Evolutionary conservation across 148 eudicot species (phyloP).

Genomic region (Rhododendron williamsianum): DNA sequence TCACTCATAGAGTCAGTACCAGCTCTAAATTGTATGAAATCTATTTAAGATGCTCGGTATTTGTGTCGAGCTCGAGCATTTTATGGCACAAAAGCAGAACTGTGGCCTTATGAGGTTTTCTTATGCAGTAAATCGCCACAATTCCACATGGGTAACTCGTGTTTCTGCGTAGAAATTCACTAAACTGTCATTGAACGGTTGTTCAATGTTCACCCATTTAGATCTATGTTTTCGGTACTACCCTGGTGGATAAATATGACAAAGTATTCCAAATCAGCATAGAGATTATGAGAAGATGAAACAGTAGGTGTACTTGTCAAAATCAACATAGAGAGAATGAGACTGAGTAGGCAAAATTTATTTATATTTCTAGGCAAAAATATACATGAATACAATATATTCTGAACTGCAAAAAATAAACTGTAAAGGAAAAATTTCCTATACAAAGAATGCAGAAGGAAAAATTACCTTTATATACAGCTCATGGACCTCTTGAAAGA

Average conservation of each 20-base stretch:
- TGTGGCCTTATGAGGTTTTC: neutral
- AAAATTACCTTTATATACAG: slow-evolving; percentile 77
- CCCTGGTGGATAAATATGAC: neutral
- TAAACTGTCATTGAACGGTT: neutral
- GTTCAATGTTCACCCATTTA: neutral
- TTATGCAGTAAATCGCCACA: neutral
- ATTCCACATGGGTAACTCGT: neutral
- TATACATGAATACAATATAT: neutral
- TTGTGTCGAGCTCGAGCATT: neutral
- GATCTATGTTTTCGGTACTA: neutral
- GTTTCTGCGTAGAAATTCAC: neutral
- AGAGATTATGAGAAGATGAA: neutral
- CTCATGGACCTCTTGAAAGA: slow-evolving; percentile 98
- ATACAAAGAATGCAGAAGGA: neutral
- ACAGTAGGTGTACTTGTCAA: neutral
- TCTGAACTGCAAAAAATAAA: neutral
- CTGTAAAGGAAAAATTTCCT: neutral
- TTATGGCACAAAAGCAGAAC: neutral
- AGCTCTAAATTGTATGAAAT: neutral
- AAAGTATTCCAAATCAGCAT: neutral
- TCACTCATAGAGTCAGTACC: neutral
- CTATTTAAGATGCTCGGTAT: neutral
- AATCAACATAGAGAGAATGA: neutral
- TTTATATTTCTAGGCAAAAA: neutral
- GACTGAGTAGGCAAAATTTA: neutral